phyloP scores from a whole-genome alignment of 192 early-diverging fungal species.

The Helicostylum pulchrum region DNA sequence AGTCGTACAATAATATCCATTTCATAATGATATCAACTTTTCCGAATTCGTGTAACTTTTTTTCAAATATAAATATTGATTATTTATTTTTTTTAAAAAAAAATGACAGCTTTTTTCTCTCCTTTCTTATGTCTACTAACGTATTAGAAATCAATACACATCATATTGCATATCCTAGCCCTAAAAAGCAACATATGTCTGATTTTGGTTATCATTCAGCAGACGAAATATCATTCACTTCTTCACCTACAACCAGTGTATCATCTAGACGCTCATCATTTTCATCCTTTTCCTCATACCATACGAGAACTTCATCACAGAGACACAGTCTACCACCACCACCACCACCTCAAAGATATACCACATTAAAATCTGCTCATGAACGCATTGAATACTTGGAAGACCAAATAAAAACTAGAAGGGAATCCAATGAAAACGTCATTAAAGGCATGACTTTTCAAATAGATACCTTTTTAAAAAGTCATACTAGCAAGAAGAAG shows the following conservation, averaged over 20 bases:
- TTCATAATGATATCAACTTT: no score
- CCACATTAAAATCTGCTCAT: background rate
- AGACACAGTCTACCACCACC: conserved; percentile 1
- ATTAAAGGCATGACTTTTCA: conserved; percentile 2
- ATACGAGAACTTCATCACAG: background rate
- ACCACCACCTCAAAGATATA: background rate
- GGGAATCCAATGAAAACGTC: background rate
- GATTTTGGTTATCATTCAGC: conserved; percentile 2
- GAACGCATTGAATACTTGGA: conserved; percentile 8
- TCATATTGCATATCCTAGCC: background rate
- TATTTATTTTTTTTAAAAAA: no score
- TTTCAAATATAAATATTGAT: no score
- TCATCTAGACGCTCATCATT: conserved; percentile 13
- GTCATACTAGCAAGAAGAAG: background rate
- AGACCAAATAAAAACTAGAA: conserved; percentile 1
- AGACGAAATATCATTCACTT: background rate
- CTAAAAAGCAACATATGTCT: background rate
- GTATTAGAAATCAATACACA: background rate
- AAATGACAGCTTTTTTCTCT: no score
- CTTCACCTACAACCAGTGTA: conserved; percentile 12
- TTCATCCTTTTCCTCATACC: conserved; percentile 6
- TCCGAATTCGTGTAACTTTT: no score
- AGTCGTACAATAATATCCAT: no score
- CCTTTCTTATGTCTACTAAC: no score
- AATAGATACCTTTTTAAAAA: conserved; percentile 2